These are phyloP conservation scores for Penicillium sumatraense DNA, from an alignment of 2,329 filamentous ascomycete genomes.

Conservation along the genomic window DNA sequence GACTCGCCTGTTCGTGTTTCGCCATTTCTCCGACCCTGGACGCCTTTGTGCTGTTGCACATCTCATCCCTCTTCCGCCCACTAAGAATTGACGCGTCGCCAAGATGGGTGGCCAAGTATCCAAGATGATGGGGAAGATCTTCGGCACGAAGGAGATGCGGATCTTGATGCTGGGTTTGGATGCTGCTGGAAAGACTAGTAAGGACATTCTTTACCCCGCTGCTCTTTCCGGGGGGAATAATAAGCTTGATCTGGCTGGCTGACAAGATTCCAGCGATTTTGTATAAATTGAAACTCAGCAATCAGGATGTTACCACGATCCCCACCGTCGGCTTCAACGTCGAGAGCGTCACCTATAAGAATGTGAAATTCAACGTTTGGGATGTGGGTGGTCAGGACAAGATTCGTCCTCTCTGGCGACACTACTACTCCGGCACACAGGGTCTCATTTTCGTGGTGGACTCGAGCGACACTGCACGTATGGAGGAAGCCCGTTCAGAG, in stretches of 20 bases:
- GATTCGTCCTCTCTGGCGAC: constrained; percentile 94
- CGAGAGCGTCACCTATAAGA: constrained; percentile 98
- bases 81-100: constrained; percentile 20
- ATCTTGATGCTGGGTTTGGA: constrained; percentile 97
- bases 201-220: constrained; percentile 21
- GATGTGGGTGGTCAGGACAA: constrained; percentile 99
- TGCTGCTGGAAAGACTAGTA: constrained; percentile 94
- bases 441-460: constrained; percentile 99
- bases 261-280: constrained; percentile 69
- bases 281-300: constrained; percentile 93
- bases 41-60: background rate
- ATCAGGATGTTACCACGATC: constrained; percentile 97
- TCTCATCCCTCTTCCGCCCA: background rate
- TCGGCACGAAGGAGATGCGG: constrained; percentile 98
- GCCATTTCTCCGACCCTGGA: background rate
- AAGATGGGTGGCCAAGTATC: constrained; percentile 92
- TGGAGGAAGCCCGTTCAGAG: constrained; percentile 91
- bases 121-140: constrained; percentile 98
- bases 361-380: constrained; percentile 99
- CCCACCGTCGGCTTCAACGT: constrained; percentile 99
- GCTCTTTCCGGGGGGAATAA: no score
- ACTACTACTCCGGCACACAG: constrained; percentile 96
- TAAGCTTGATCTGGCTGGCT: background rate
- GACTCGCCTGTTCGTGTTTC: background rate
- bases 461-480: constrained; percentile 86